A percentile compares a stretch with the other conserved stretches of the same genome.
phyloP scores from a whole-genome alignment of 2,329 filamentous ascomycete species.

The Aspergillus vadensis region DNA sequence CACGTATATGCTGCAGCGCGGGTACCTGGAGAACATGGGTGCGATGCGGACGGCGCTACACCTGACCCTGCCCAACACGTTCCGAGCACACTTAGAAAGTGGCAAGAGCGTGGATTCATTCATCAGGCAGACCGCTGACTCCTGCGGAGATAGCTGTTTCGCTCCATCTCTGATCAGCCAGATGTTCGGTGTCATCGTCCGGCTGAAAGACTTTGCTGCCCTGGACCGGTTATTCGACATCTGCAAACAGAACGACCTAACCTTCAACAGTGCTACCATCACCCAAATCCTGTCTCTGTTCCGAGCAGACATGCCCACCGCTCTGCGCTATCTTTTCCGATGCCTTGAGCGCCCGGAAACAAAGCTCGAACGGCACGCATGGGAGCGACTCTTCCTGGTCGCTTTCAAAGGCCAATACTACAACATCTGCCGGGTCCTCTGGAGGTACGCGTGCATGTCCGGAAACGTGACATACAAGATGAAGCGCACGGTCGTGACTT shows the following conservation, averaged over 20 bases:
- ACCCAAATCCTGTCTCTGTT: slow-evolving; percentile 33
- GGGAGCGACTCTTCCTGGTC: slow-evolving; percentile 44
- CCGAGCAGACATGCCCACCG: slow-evolving; percentile 26
- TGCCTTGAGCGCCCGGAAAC: slow-evolving; percentile 24
- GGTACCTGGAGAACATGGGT: slow-evolving; percentile 29
- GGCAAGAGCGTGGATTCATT: slow-evolving; percentile 40
- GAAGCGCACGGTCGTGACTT: slow-evolving; percentile 33
- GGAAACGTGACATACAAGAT: slow-evolving; percentile 37
- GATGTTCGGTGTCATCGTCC: slow-evolving; percentile 39
- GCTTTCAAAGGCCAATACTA: slow-evolving; percentile 42
- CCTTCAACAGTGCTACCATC: slow-evolving; percentile 31
- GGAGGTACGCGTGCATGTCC: slow-evolving; percentile 51
- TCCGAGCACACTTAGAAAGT: slow-evolving; percentile 36
- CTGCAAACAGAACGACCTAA: slow-evolving; percentile 32
- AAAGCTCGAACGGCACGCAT: slow-evolving; percentile 27
- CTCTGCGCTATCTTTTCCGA: slow-evolving; percentile 27
- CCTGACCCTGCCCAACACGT: slow-evolving; percentile 35
- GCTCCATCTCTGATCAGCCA: slow-evolving; percentile 37
- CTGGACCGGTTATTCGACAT: slow-evolving; percentile 34
- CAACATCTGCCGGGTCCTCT: slow-evolving; percentile 50
- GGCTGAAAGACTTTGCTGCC: slow-evolving; percentile 28
- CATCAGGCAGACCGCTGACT: slow-evolving; percentile 39
- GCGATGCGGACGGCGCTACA: slow-evolving; percentile 31
- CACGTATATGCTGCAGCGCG: slow-evolving; percentile 34
- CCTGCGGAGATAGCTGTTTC: slow-evolving; percentile 43